Evolutionary conservation across 1,284 basidiomycete species (phyloP), one percentile per base, ranked within the genome.

Genomic region (Trichosporon coremiiforme): DNA sequence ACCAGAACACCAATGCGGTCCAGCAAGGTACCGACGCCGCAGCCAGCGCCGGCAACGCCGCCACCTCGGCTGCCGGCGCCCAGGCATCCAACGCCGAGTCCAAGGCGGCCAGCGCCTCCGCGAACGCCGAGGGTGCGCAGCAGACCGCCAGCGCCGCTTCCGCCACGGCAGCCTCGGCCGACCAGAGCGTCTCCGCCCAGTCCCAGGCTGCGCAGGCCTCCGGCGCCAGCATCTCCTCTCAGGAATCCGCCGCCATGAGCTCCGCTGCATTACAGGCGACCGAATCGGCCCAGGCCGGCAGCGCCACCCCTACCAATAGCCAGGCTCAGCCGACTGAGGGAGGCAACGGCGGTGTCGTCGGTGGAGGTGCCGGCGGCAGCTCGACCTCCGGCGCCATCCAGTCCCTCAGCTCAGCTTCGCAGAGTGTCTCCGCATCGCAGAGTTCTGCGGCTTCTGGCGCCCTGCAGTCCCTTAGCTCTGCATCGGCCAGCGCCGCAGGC

Each of bases 401-500:
- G 20, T 25, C 50, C 9, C 20, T 20, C 45, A 47, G 45, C 45
- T 47, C 45, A 2, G 45, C 45, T n/a, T 17, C 15, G 5, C 17
- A 47, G 17, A 20, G 45, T 13, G 45, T 7, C 20, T 53, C 50
- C 17, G 20, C 50, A 12, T 53, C 50, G 20, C 20, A 6, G 7
- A 53, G 20, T 10, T 25, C 50, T 20, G 50, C 50, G 6, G 20
- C n/a, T 5, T 53, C 50, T 13, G 50, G 17, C 9, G 50, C 50
- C n/a, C 6, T 12, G 8, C 50, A 53, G 50, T 25, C 50, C 2
- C 41, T 45, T 15, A 45, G 41, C 17, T 45, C 41, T n/a, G 41
- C 41, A n/a, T 45, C 50, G 50, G 50, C 50, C 20, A 53, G 50
- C 50, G 50, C 20, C 50, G 50, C n/a, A 20, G n/a, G 50, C 50